phyloP scores from a whole-genome alignment of 768 basidiomycete genomes.

The Panellus pusillus region DNA sequence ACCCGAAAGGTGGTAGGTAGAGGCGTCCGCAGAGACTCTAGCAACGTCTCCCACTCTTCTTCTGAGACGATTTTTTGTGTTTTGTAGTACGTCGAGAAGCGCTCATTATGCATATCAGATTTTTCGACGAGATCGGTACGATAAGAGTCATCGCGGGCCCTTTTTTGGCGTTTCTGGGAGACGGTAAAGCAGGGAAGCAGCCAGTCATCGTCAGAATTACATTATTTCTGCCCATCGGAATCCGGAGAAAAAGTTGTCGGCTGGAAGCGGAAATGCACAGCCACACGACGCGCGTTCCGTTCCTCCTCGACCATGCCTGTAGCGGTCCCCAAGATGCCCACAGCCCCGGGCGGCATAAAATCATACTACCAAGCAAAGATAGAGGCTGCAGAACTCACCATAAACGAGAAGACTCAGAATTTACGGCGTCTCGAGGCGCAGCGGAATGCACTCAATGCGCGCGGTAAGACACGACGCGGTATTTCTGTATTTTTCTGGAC shows the following conservation, averaged over 20 bases:
- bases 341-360: conserved; percentile 68
- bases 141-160: conserved; percentile 30
- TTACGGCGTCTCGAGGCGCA: conserved; percentile 93
- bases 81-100: conserved; percentile 67
- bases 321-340: conserved; percentile 34
- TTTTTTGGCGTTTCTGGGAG: conserved; percentile 15
- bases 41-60: conserved; percentile 77
- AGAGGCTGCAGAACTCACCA: conserved; percentile 86
- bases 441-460: conserved; percentile 92
- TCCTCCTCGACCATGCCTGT: conserved; percentile 32
- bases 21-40: conserved; percentile 63
- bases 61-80: conserved; percentile 75
- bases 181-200: not conserved
- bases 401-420: too few relatives aligned
- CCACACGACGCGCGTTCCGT: conserved; percentile 31
- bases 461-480: conserved; percentile 52
- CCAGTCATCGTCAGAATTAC: not conserved
- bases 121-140: conserved; percentile 57
- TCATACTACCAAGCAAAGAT: conserved; percentile 97
- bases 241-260: not conserved
- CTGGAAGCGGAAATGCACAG: not conserved
- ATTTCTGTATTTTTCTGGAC: not conserved
- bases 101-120: conserved; percentile 68
- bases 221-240: conserved; percentile 19
- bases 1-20: conserved; percentile 95